Base-by-base conservation (phyloP, 1,284 basidiomycete genomes). In the Irpex rosettiformis region DNA sequence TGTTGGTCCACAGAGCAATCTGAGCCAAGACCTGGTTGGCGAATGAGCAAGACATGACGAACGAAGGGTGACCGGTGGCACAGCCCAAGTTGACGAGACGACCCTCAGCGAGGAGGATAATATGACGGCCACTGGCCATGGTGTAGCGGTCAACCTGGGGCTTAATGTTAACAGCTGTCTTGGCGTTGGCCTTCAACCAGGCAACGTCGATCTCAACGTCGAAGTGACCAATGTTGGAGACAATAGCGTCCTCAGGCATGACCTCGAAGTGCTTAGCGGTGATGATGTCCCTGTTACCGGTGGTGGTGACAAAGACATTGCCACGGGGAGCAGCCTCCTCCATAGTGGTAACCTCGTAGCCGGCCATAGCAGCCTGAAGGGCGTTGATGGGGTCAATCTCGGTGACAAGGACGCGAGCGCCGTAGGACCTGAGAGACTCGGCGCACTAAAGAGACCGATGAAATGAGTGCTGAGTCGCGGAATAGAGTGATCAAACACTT, bases 381-480 rank as follows among this genome's bases (percentile, higher is more conserved):
- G 96, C 96, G 77, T 99, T 99, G 89, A 99, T 99, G 67, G 96
- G 97, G 79, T 99, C 96, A 73, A 99, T 97, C 78, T 99, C 96
- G 65, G 97, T 98, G 73, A 99, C 78, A 70, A 99, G 72, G 57
- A 99, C 97, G 71, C 97, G 95, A 67, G 94, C 88, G 75, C 96
- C 96, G 78, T 99, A 99, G 37, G 95, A 93, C 63, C 89, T 87
- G 71, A 99, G 89, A 45, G 97, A 96, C 79, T 99, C 95, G 66
- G 96, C 96, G 75, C 97, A 99, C 91, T 95, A n/a, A n/a, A n/a
- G n/a, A n/a, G n/a, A n/a, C n/a, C n/a, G n/a, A n/a, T n/a, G n/a
- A n/a, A n/a, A n/a, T n/a, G n/a, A n/a, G n/a, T n/a, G n/a, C n/a
- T n/a, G n/a, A n/a, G n/a, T n/a, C n/a, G n/a, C n/a, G n/a, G n/a